These are phyloP conservation scores for Cladosporium cucumerinum DNA, from an alignment of 2,329 filamentous ascomycete species.

Conservation along the genomic window DNA sequence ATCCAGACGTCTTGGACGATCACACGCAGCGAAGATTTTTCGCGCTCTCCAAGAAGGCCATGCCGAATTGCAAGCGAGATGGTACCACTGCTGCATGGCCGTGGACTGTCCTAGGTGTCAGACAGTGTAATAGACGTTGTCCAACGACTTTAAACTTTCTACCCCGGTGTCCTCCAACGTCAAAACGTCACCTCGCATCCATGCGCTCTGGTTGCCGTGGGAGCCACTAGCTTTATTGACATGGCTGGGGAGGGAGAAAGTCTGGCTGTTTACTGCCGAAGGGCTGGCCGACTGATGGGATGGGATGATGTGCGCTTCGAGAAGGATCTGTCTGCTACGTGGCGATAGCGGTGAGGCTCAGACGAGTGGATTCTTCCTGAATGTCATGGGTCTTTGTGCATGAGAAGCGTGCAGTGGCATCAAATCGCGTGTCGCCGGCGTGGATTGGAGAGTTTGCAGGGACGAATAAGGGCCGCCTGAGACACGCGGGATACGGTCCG, in stretches of 20 bases:
- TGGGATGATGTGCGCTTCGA: background rate
- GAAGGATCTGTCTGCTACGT: background rate
- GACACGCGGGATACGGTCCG: constrained; percentile 4
- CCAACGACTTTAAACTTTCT: background rate
- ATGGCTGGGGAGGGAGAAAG: background rate
- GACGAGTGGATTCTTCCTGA: background rate
- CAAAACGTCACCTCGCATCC: constrained; percentile 9
- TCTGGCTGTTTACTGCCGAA: constrained; percentile 6
- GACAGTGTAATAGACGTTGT: background rate
- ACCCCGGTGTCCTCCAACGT: background rate
- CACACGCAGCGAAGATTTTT: background rate
- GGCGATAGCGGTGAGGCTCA: constrained; percentile 13
- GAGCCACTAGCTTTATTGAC: constrained; percentile 14
- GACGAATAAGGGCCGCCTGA: constrained; percentile 8
- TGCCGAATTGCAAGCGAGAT: background rate
- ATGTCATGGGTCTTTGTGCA: constrained; percentile 2
- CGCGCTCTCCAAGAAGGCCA: background rate
- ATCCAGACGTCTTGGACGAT: background rate
- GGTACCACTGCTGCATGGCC: background rate
- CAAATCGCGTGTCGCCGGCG: constrained; percentile 12
- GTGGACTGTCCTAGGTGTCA: background rate
- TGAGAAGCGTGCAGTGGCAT: constrained; percentile 8
- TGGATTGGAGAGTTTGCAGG: background rate
- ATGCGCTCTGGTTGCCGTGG: constrained; percentile 7
- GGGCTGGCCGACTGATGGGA: background rate